A percentile compares a stretch with the other conserved stretches of the same genome.
phyloP scores from a whole-genome alignment of 495 filamentous ascomycete genomes.

The Xylaria grammica region DNA sequence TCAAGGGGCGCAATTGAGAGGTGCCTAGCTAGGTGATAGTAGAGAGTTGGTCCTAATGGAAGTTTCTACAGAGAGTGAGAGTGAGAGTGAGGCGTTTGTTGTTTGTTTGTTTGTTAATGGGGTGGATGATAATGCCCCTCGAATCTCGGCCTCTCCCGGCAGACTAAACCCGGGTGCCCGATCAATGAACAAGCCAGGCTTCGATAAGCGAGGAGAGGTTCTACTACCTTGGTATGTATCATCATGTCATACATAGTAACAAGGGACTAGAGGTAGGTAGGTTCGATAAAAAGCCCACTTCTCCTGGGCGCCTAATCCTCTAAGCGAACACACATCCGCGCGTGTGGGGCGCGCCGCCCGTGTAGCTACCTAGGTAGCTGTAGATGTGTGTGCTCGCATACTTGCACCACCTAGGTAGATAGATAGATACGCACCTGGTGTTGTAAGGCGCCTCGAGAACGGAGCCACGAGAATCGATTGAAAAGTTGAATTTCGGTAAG shows the following conservation, averaged over 20 bases:
- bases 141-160: conserved; percentile 12
- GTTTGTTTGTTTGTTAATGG: neutral
- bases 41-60: neutral
- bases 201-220: conserved; percentile 23
- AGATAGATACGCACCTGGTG: neutral
- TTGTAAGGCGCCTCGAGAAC: neutral
- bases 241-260: neutral
- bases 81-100: neutral
- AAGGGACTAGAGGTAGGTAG: no score
- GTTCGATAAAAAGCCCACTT: no score
- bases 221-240: neutral
- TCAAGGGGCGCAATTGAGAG: no score
- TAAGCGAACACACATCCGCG: conserved; percentile 23
- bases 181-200: conserved; percentile 16
- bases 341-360: conserved; percentile 7
- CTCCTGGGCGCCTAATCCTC: conserved; percentile 19
- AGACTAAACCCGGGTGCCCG: conserved; percentile 1
- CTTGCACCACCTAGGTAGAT: neutral
- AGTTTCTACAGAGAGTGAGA: neutral
- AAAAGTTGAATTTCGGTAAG: conserved; percentile 10
- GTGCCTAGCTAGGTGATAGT: no score
- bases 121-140: neutral
- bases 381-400: neutral
- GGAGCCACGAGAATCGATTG: conserved; percentile 2
- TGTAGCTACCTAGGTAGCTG: neutral